Evolutionary conservation across 2,329 filamentous ascomycete genomes (phyloP).

Genomic region (Nakataea oryzae): DNA sequence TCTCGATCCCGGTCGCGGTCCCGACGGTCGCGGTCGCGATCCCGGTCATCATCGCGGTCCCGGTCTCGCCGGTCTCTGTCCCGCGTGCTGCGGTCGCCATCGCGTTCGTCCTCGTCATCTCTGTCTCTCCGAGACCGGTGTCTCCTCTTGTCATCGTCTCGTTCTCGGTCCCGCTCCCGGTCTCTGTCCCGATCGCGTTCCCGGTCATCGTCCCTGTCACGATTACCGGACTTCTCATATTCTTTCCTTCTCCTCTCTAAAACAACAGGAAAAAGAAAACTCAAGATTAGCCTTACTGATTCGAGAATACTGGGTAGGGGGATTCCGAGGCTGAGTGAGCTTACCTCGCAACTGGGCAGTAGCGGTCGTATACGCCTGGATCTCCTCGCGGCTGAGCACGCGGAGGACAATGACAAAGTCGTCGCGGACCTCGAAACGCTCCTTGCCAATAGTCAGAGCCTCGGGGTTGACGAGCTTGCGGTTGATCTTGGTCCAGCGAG

Average conservation of each 20-base stretch:
- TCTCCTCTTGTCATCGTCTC: constrained; percentile 2
- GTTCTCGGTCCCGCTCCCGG: constrained; percentile 2
- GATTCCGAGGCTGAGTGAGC: constrained; percentile 14
- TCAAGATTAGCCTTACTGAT: not conserved
- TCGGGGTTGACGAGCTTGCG: constrained; percentile 82
- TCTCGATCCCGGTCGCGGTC: not conserved
- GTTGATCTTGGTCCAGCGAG: constrained; percentile 89
- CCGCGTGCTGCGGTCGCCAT: constrained; percentile 9
- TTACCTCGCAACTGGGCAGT: constrained; percentile 74
- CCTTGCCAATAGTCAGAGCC: constrained; percentile 74
- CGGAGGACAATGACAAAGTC: constrained; percentile 90
- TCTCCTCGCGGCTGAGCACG: constrained; percentile 80
- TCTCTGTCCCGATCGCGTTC: constrained; percentile 2
- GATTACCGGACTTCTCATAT: constrained; percentile 14
- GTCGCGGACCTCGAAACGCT: constrained; percentile 83
- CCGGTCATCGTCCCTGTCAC: not conserved
- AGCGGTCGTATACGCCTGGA: constrained; percentile 73
- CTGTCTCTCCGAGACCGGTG: constrained; percentile 10
- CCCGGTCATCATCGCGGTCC: constrained; percentile 2
- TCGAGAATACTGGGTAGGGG: not conserved
- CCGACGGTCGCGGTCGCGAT: not conserved
- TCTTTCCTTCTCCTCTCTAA: constrained; percentile 28
- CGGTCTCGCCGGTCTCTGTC: constrained; percentile 7
- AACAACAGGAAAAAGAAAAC: not conserved
- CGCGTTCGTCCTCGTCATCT: constrained; percentile 17